phyloP scores from a whole-genome alignment of 805 yeast genomes.

The Yamadazyma insecticola region DNA sequence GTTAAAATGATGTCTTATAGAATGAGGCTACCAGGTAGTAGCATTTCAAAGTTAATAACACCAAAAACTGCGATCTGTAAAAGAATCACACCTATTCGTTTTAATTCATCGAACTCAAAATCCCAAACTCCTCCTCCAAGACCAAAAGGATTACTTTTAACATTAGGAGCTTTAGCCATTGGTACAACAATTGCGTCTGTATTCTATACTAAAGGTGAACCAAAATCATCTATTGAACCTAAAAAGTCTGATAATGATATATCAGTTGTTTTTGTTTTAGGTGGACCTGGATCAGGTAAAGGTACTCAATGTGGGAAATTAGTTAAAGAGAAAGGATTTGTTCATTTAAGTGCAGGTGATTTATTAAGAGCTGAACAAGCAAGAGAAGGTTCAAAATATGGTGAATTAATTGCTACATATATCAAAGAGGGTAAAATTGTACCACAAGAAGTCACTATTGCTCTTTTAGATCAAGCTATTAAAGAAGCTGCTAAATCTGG shows the following conservation, averaged over 20 bases:
- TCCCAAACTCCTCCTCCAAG: conserved; percentile 6
- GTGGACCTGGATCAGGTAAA: conserved; percentile 98
- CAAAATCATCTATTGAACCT: conserved; percentile 44
- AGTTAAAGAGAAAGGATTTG: conserved; percentile 75
- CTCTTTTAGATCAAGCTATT: conserved; percentile 77
- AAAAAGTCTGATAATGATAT: conserved; percentile 54
- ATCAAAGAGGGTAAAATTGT: conserved; percentile 89
- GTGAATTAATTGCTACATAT: conserved; percentile 76
- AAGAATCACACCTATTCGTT: too few relatives aligned
- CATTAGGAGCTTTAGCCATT: conserved; percentile 44
- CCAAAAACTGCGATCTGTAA: too few relatives aligned
- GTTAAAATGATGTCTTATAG: too few relatives aligned
- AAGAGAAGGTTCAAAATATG: conserved; percentile 77
- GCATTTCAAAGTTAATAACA: too few relatives aligned
- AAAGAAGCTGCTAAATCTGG: conserved; percentile 45
- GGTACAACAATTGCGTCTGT: conserved; percentile 45
- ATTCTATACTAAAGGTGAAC: conserved; percentile 38
- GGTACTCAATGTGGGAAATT: conserved; percentile 93
- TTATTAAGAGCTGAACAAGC: conserved; percentile 87
- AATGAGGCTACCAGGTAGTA: too few relatives aligned
- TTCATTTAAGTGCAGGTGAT: conserved; percentile 95
- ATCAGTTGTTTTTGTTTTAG: conserved; percentile 83
- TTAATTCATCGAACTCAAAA: conserved; percentile 1
- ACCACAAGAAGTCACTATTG: conserved; percentile 89
- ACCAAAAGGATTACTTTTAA: conserved; percentile 17